Conservation (phyloP, 106 monocot species). For the Narthecium ossifragum region DNA sequence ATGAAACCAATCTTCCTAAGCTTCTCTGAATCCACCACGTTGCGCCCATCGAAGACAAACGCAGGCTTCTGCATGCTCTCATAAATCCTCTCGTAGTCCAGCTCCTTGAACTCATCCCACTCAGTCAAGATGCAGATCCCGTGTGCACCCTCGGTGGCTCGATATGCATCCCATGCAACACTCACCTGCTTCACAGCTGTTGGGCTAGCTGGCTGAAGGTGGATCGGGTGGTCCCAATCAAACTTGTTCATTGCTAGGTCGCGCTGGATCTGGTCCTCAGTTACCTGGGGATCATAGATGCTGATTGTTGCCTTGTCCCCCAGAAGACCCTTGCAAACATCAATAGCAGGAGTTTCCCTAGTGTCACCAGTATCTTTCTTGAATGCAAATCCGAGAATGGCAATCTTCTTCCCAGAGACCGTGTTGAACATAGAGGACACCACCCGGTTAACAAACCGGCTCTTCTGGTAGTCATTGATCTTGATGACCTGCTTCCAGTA, state of each 20-base stretch:
- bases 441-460: constrained; percentile 32
- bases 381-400: constrained; percentile 43
- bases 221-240: constrained; percentile 44
- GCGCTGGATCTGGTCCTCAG: constrained; percentile 42
- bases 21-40: constrained; percentile 31
- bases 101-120: constrained; percentile 43
- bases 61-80: constrained; percentile 43
- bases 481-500: constrained; percentile 54
- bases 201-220: constrained; percentile 37
- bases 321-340: constrained; percentile 42
- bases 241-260: constrained; percentile 46
- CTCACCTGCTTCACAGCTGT: constrained; percentile 26
- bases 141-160: constrained; percentile 33
- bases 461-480: constrained; percentile 47
- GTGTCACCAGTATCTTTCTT: constrained; percentile 54
- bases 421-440: constrained; percentile 46
- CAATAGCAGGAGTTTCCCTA: constrained; percentile 41
- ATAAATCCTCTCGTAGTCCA: constrained; percentile 35
- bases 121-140: constrained; percentile 40
- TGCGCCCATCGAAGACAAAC: constrained; percentile 41
- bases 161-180: constrained; percentile 32
- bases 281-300: constrained; percentile 43
- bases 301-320: constrained; percentile 32
- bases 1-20: constrained; percentile 44
- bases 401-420: constrained; percentile 32